phyloP scores from a whole-genome alignment of 805 yeast species.

The Candida methanosorbosa region DNA sequence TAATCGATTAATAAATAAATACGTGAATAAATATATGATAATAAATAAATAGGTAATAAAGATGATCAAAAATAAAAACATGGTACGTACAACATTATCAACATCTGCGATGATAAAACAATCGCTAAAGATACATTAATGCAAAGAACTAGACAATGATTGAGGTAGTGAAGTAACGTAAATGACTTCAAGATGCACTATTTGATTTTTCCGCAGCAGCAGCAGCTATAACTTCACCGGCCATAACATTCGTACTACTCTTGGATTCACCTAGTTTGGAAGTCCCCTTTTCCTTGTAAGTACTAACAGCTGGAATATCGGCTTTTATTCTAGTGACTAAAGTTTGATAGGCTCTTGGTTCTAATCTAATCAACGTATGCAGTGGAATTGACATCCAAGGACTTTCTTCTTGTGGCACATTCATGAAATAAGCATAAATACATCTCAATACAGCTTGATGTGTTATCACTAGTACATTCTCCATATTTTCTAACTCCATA shows the following conservation, averaged over 20 bases:
- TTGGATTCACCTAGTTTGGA: conserved; percentile 48
- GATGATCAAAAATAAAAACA: no score
- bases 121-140: no score
- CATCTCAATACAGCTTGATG: conserved; percentile 97
- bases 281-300: conserved; percentile 93
- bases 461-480: conserved; percentile 88
- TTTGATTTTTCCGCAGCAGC: not conserved
- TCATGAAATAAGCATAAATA: conserved; percentile 96
- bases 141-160: no score
- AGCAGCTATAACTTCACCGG: conserved; percentile 42
- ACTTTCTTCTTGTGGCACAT: conserved; percentile 92
- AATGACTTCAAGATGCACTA: no score
- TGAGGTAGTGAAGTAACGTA: no score
- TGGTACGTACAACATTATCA: no score
- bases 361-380: conserved; percentile 88
- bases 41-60: no score
- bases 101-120: no score
- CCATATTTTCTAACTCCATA: conserved; percentile 97
- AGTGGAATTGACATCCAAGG: conserved; percentile 99
- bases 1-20: no score
- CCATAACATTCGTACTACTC: conserved; percentile 28
- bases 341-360: conserved; percentile 92
- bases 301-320: conserved; percentile 94
- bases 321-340: conserved; percentile 86
- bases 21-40: no score